Evolutionary conservation across 2,329 filamentous ascomycete species (phyloP), one percentile per base, ranked within the genome.

Genomic region (Fusarium robinianum): DNA sequence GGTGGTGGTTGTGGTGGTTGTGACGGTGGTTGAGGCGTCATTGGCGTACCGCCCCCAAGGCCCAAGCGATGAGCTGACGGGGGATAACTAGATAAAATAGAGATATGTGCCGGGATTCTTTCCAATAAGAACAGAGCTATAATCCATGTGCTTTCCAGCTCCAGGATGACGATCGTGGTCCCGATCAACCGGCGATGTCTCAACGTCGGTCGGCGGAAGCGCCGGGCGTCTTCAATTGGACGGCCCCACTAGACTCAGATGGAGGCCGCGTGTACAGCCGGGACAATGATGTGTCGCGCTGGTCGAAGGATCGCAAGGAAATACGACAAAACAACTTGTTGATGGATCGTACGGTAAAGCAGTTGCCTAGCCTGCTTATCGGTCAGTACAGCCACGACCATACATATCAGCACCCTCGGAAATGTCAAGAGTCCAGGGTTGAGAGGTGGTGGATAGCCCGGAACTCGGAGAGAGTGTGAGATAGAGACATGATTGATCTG

Each of bases 381-480:
- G 56, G 34, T 60, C 58, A 59, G 56, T 59, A 30, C 38, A 53
- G 53, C 51, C 51, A 57, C 56, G 58, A 48, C 41, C 42, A 26
- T 38, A 34, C 31, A 39, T 44, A 47, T 39, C 31, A 32, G 49
- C 39, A 37, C 42, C n/a, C 27, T 49, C 49, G 30, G 58, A 45
- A 53, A 46, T 47, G 37, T 27, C 10, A 51, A 47, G 34, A 41
- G 46, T 40, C n/a, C n/a, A 36, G 44, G 51, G 36, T 38, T 29
- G 46, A 52, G 38, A 40, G 41, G 40, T 49, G 58, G 58, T 55
- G 58, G 58, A 53, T 53, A 33, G 52, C n/a, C n/a, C n/a, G n/a
- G n/a, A n/a, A n/a, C n/a, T 46, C 38, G 44, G 34, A 41, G n/a
- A n/a, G n/a, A n/a, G n/a, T n/a, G n/a, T n/a, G n/a, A n/a, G n/a